Base-by-base conservation (phyloP, 2,329 filamentous ascomycete genomes). In the Botrytis aclada region DNA sequence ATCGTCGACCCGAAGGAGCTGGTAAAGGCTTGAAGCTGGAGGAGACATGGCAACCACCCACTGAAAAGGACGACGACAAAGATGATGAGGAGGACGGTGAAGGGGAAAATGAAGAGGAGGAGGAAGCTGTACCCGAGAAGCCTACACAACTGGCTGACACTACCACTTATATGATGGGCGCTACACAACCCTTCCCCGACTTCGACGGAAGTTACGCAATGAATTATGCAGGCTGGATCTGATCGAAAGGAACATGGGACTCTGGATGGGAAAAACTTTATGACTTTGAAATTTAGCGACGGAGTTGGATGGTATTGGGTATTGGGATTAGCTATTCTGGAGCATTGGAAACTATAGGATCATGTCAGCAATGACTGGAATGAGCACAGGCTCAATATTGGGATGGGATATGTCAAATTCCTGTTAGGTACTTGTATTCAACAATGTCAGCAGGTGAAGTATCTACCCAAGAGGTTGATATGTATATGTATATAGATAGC, bases 11-110 rank as follows among this genome's bases (percentile, higher is more conserved):
- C 0, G 85, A 86, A 75, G 83, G 86, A 4, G 85, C 84, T 29
- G 92, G 92, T 73, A 93, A 93, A 81, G 92, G 93, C 0, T 83
- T 95, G 77, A 95, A 94, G 80, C 84, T 96, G 5, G 93, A 95
- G 81, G 92, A 95, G 80, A 92, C 92, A 0, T 95, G 87, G 92
- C 91, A 89, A 81, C 92, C 86, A 29, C 91, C 90, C 0, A 86
- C 85, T 16, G 83, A 84, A 3, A 84, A 87, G 39, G 87, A 90
- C 32, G 88, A 88, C 3, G 89, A 88, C 25, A 86, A 86, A 0
- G 85, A 85, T 0, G 85, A 86, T 0, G 83, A 86, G 0, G 84
- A 85, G 3, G 80, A 78, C 43, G 78, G 74, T 1, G 79, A 79
- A 69, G 79, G 69, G 29, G 77, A 78, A 14, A 77, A 78, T 25